Evolutionary conservation across 2,329 filamentous ascomycete species (phyloP), one percentile per base, ranked within the genome.

Genomic region (Colletotrichum tanaceti): DNA sequence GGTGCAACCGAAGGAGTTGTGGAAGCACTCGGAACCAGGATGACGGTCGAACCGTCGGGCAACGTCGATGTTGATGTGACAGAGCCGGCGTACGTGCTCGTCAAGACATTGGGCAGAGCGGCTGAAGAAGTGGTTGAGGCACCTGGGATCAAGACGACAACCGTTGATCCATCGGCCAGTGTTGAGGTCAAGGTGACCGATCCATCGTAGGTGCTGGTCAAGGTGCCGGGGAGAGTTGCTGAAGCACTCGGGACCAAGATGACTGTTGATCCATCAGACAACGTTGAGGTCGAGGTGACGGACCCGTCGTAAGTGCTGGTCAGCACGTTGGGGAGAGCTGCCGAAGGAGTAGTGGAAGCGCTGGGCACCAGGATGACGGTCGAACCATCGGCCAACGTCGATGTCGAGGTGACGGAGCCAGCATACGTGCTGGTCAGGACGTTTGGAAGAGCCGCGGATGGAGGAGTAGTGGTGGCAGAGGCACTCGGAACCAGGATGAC

Each of bases 31-130:
- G 22, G 60, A 10, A 39, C 57, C n/a, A 35, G 38, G 11, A 58
- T 22, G 9, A 60, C 47, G 2, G 58, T 44, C 28, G 58, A 32
- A 2, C 28, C 28, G 7, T 2, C 28, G 9, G 28, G 7, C 28
- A 32, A 32, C 2, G 65, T 68, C 10, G 63, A 53, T 6, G 65
- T 68, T 5, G 46, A 41, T 18, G 54, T 46, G n/a, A 59, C 22
- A 5, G 55, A 39, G 5, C 66, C 55, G 11, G 22, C 22, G 35
- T 50, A 61, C 1, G 55, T 55, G 18, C 43, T 59, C 9, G 39
- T 59, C 1, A 32, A 9, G 6, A 32, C 7, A 7, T 9, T 13
- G 14, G 28, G 52, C 13, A 50, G 6, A 5, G 32, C 39, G 16
- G 14, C 43, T 5, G 55, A 32, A 16, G 55, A 11, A 6, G 22